Evolutionary conservation across 192 early-diverging fungal species (phyloP).

Genomic region (Coemansia sp.): DNA sequence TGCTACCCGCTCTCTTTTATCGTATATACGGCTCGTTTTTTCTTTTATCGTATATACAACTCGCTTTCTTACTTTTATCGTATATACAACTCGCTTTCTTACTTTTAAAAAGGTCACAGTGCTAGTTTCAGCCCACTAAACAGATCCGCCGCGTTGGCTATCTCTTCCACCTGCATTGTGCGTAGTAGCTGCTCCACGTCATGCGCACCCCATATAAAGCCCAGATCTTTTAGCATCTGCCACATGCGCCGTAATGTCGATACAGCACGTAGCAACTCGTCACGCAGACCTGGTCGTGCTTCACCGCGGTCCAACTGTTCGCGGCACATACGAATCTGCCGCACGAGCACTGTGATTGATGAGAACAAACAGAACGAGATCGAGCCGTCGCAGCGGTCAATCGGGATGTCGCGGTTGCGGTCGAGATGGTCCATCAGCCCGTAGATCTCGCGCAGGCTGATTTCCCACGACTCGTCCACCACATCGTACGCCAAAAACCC

Average conservation of each 20-base stretch:
- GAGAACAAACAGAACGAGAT: slow-evolving; percentile 45
- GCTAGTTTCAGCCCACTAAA: slow-evolving; percentile 19
- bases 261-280: slow-evolving; percentile 10
- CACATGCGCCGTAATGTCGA: slow-evolving; percentile 36
- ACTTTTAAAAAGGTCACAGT: not conserved
- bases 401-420: slow-evolving; percentile 45
- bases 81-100: not conserved
- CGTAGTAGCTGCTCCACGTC: slow-evolving; percentile 43
- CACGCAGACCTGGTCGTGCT: not conserved
- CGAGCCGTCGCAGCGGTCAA: slow-evolving; percentile 42
- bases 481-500: slow-evolving; percentile 43
- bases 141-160: slow-evolving; percentile 39
- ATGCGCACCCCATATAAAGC: slow-evolving; percentile 38
- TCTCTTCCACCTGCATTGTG: slow-evolving; percentile 49
- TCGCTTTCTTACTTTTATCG: no score
- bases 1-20: no score
- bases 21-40: no score
- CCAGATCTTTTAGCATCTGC: slow-evolving; percentile 42
- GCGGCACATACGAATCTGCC: slow-evolving; percentile 36
- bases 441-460: slow-evolving; percentile 32
- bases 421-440: slow-evolving; percentile 36
- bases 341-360: slow-evolving; percentile 40
- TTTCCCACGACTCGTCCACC: slow-evolving; percentile 40
- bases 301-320: slow-evolving; percentile 5
- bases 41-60: no score